A percentile compares a stretch with the other conserved stretches of the same genome.
These are phyloP conservation scores for Rhodotorula graminis DNA, from an alignment of 768 basidiomycete species.

Conservation along the genomic window DNA sequence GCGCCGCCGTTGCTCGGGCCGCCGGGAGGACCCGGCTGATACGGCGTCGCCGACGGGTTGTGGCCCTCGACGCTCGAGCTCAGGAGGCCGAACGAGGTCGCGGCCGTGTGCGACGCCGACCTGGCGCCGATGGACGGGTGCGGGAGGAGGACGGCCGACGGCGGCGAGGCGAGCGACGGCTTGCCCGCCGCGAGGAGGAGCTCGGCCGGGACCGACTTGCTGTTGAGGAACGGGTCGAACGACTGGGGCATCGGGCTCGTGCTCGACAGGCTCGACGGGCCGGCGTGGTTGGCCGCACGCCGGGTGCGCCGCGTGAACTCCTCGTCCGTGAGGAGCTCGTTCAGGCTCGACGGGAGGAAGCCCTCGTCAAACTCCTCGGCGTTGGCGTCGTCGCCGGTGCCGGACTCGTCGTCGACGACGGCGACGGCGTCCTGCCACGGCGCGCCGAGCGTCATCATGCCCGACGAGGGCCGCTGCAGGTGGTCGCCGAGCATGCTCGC, in stretches of 20 bases:
- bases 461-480: not conserved
- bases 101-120: not conserved
- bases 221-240: slow-evolving; percentile 1
- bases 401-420: slow-evolving; percentile 36
- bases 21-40: slow-evolving; percentile 4
- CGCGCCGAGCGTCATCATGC: not conserved
- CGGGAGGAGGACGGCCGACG: not conserved
- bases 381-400: slow-evolving; percentile 23
- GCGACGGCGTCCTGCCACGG: slow-evolving; percentile 20
- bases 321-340: slow-evolving; percentile 80
- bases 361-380: slow-evolving; percentile 36
- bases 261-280: slow-evolving; percentile 16
- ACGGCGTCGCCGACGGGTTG: slow-evolving; percentile 20
- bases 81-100: not conserved
- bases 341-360: slow-evolving; percentile 79
- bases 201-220: slow-evolving; percentile 52
- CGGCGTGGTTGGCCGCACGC: slow-evolving; percentile 22
- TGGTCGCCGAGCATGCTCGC: slow-evolving; percentile 11
- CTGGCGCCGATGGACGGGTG: not conserved
- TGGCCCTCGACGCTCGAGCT: slow-evolving; percentile 12
- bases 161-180: slow-evolving; percentile 33
- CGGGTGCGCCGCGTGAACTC: slow-evolving; percentile 73
- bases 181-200: slow-evolving; percentile 23
- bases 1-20: not conserved
- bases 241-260: not conserved